phyloP scores from a whole-genome alignment of 179 eudicot genomes.

The Drosera spatulata region DNA sequence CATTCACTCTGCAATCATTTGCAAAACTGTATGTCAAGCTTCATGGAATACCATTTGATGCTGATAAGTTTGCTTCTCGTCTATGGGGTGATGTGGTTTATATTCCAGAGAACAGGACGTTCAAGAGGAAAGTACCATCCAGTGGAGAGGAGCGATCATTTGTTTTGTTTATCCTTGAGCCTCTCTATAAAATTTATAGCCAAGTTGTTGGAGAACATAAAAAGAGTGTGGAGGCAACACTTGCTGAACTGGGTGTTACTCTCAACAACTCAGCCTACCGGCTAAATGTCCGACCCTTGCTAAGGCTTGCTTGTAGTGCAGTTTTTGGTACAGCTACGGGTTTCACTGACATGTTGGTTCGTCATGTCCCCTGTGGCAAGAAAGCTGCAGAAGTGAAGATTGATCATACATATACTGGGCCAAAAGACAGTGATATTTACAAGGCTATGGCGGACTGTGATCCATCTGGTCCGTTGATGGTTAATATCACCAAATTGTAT shows the following conservation, averaged over 20 bases:
- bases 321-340: constrained; percentile 92
- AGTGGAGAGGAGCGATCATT: constrained; percentile 80
- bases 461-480: constrained; percentile 85
- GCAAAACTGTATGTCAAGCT: too few relatives aligned
- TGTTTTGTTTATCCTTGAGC: constrained; percentile 86
- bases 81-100: not conserved
- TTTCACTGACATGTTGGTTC: constrained; percentile 92
- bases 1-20: too few relatives aligned
- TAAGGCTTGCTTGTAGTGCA: constrained; percentile 74
- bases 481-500: constrained; percentile 73
- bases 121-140: constrained; percentile 40
- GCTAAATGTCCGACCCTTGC: constrained; percentile 79
- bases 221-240: constrained; percentile 88
- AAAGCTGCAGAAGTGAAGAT: constrained; percentile 70
- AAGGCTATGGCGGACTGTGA: constrained; percentile 73
- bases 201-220: constrained; percentile 95
- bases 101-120: not conserved
- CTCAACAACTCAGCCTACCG: constrained; percentile 74
- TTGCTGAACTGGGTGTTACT: constrained; percentile 83
- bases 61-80: too few relatives aligned
- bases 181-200: constrained; percentile 81
- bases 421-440: constrained; percentile 52
- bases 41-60: too few relatives aligned
- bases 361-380: constrained; percentile 76
- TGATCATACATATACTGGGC: constrained; percentile 79